Evolutionary conservation across 192 early-diverging fungal genomes (phyloP), one percentile per base, ranked within the genome.

Genomic region (Rhizophagus clarus): DNA sequence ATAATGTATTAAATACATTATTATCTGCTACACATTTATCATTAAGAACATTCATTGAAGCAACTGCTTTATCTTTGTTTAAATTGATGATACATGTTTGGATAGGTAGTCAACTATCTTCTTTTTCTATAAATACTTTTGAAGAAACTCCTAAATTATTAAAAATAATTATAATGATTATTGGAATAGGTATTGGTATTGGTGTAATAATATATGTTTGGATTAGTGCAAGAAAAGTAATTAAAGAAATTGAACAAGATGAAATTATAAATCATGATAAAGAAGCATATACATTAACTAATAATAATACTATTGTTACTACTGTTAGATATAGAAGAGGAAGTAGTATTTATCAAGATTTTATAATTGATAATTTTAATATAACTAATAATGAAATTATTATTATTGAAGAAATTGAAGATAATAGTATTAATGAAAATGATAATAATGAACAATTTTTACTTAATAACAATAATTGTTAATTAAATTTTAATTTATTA

Each of bases 81-180:
- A 92, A 92, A 69, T 81, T 92, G 12, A 83, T 85, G 9, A 76
- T 89, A 1, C 91, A 92, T 82, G 87, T 91, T 20, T 92, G 89
- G 61, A 89, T 92, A 73, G 91, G 91, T 20, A 87, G 88, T 6
- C 88, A 88, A 24, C 80, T 90, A 8, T 85, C 87, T 0, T 87
- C 89, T 24, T 82, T 90, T 70, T 81, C 88, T 70, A 68, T 80
- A 69, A 24, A 61, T 32, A 70, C 73, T 28, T 61, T 68, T 12
- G 61, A 77, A 10, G 82, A 81, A 14, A 31, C 74, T 0, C 63
- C 67, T 12, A 60, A 87, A 75, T 45, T 61, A 9, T 80, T 79
- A 12, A 83, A 76, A 76, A 77, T 80, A 32, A 73, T 77, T 20
- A 40, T 72, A 56, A 81, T 70, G 78, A 66, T 72, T 11, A 63